Evolutionary conservation across 140 eudicot genomes (phyloP).

Genomic region (Anethum foeniculum): DNA sequence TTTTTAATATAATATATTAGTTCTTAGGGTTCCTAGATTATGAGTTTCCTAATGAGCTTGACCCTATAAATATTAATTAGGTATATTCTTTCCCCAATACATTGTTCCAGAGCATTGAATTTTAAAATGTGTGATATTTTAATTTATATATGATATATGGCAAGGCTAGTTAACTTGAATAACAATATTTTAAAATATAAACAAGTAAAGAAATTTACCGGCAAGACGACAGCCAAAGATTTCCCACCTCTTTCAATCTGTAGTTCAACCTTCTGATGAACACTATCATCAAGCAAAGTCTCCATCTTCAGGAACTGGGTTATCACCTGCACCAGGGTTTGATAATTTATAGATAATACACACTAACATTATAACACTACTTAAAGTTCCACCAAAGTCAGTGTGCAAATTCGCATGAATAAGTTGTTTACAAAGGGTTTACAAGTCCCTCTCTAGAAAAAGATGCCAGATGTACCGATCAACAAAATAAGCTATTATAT

Average conservation of each 20-base stretch:
- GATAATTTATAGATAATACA: constrained; percentile 1
- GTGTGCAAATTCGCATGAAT: neutral
- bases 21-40: too few species aligned
- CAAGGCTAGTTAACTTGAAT: too few species aligned
- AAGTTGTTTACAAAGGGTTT: neutral
- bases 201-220: constrained; percentile 31
- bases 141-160: too few species aligned
- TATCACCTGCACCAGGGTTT: constrained; percentile 54
- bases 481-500: neutral
- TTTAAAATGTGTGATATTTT: too few species aligned
- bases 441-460: neutral
- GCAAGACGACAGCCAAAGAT: constrained; percentile 54
- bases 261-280: constrained; percentile 55
- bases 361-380: constrained; percentile 9
- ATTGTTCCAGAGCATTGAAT: too few species aligned
- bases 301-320: constrained; percentile 92
- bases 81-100: too few species aligned
- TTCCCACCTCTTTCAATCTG: constrained; percentile 93
- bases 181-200: neutral
- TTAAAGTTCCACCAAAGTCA: neutral
- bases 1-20: too few species aligned
- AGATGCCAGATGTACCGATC: neutral
- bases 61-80: too few species aligned
- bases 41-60: too few species aligned
- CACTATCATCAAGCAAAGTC: constrained; percentile 81